Evolutionary conservation across 2,329 filamentous ascomycete genomes (phyloP).

Genomic region (Nakataea oryzae): DNA sequence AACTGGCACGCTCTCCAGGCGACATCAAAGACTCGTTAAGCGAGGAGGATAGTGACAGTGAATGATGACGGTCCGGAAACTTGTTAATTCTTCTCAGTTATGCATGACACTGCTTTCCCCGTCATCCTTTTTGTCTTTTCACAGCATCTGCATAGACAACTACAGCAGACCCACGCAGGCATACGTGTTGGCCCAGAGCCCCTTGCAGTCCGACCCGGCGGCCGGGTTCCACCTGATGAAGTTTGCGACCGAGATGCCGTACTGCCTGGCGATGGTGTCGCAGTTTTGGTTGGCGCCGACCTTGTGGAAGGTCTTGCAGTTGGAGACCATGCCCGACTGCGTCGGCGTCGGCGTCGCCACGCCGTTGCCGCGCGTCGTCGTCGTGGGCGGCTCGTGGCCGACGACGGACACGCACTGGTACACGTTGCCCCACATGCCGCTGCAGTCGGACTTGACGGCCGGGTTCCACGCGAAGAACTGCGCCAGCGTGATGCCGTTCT

Average conservation of each 20-base stretch:
- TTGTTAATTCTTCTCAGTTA: too few relatives aligned
- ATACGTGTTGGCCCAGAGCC: neutral
- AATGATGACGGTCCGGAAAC: too few relatives aligned
- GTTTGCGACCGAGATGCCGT: neutral
- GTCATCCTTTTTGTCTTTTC: too few relatives aligned
- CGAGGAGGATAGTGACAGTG: too few relatives aligned
- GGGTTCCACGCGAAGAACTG: constrained; percentile 10
- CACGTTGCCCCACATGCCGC: constrained; percentile 5
- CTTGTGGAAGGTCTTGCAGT: neutral
- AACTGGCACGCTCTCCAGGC: too few relatives aligned
- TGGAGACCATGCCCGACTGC: neutral
- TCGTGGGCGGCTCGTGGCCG: constrained; percentile 23
- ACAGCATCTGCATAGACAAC: too few relatives aligned
- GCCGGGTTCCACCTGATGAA: constrained; percentile 2
- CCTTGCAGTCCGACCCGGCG: neutral
- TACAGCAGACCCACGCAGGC: neutral
- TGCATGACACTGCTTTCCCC: too few relatives aligned
- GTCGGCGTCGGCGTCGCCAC: neutral
- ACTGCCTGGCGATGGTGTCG: neutral
- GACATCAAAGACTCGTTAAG: too few relatives aligned
- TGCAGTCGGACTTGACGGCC: constrained; percentile 7
- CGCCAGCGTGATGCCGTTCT: constrained; percentile 5
- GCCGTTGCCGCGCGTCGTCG: neutral
- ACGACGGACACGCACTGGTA: constrained; percentile 32
- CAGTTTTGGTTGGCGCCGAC: neutral